Percentiles rank a stretch among this genome's conserved stretches.
These are phyloP conservation scores for Aegilops tauschii DNA, from an alignment of 176 grass and related monocot species.

Conservation along the genomic window DNA sequence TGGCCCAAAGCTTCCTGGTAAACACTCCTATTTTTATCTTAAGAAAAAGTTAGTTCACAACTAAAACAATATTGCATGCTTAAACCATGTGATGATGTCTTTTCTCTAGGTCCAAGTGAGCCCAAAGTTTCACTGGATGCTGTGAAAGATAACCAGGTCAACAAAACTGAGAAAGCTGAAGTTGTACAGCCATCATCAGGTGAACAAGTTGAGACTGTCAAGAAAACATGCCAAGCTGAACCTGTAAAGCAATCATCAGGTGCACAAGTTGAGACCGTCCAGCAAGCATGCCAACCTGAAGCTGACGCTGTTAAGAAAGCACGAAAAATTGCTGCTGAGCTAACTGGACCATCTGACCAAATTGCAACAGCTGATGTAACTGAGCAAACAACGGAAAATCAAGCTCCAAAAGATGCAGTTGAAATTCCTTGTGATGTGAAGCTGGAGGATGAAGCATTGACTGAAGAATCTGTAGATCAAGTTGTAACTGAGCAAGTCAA, in stretches of 20 bases:
- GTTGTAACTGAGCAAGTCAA: conserved; percentile 19
- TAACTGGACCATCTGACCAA: background rate
- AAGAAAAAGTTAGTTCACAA: background rate
- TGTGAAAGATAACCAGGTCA: conserved; percentile 26
- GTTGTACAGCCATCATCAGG: background rate
- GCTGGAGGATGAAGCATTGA: conserved; percentile 5
- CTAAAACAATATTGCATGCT: conserved; percentile 20
- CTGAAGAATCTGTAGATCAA: conserved; percentile 5
- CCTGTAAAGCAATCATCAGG: conserved; percentile 9
- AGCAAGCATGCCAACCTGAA: conserved; percentile 28
- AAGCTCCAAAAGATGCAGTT: conserved; percentile 22
- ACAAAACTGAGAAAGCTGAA: conserved; percentile 30
- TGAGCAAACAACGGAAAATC: conserved; percentile 23
- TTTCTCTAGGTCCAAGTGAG: conserved; percentile 34
- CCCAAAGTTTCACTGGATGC: conserved; percentile 8
- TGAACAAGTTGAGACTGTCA: conserved; percentile 19
- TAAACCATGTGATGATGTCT: conserved; percentile 19
- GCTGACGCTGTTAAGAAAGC: conserved; percentile 19
- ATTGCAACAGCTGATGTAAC: background rate
- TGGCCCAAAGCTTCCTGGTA: conserved; percentile 38
- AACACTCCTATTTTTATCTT: conserved; percentile 17
- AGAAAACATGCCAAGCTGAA: conserved; percentile 30
- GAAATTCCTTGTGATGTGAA: background rate
- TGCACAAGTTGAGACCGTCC: conserved; percentile 8
- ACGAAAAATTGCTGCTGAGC: conserved; percentile 11